Conservation (phyloP, 768 basidiomycete species). For the Crucibulum laeve region DNA sequence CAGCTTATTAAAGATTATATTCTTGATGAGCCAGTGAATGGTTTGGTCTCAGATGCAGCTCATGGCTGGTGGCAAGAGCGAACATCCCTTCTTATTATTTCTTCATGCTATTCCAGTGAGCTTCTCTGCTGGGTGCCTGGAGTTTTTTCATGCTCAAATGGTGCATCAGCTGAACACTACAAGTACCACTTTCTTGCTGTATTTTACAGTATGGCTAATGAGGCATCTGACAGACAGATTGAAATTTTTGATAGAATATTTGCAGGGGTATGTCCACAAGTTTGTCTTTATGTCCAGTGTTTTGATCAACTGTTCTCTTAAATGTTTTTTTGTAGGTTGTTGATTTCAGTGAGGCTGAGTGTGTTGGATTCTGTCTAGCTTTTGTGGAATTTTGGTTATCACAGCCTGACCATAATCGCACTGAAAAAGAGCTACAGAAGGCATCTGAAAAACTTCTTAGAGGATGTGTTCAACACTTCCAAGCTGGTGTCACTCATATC, state of each 20-base stretch:
- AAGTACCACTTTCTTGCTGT: constrained; percentile 23
- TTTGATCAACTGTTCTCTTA: neutral
- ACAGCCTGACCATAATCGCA: neutral
- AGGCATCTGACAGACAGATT: constrained; percentile 9
- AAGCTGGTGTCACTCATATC: neutral
- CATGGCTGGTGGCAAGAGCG: constrained; percentile 28
- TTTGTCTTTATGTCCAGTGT: neutral
- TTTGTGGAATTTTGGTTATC: neutral
- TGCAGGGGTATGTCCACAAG: neutral
- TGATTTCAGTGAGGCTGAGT: neutral
- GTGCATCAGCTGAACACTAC: constrained; percentile 24
- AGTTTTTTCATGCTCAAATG: constrained; percentile 28
- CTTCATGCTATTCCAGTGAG: constrained; percentile 19
- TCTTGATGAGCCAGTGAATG: constrained; percentile 21
- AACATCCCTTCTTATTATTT: constrained; percentile 24
- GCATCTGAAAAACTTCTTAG: neutral
- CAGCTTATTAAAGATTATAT: constrained; percentile 17
- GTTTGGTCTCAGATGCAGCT: constrained; percentile 28
- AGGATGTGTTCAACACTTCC: neutral
- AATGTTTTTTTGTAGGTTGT: too few relatives aligned
- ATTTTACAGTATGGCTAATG: constrained; percentile 20
- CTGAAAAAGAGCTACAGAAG: neutral
- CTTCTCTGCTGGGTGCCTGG: constrained; percentile 28
- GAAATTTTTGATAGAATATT: constrained; percentile 11
- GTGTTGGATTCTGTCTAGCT: neutral